Evolutionary conservation across 1,139 yeast genomes (phyloP).

Genomic region (Saccharomyces hybrid): DNA sequence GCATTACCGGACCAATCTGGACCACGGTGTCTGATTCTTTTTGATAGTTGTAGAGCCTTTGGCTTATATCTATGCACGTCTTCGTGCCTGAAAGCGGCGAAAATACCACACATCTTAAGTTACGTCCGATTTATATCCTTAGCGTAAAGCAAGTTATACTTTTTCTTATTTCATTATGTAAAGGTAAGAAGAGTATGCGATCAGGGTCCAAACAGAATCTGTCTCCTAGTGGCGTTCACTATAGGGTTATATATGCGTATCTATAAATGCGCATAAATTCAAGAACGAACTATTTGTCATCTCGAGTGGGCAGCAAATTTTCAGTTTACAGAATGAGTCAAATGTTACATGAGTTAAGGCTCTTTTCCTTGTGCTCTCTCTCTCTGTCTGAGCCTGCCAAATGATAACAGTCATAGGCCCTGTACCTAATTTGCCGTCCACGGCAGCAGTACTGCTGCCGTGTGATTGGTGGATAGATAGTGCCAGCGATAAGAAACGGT

Average conservation of each 20-base stretch:
- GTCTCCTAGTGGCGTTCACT: background rate
- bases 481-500: background rate
- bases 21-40: slow-evolving; percentile 94
- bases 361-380: background rate
- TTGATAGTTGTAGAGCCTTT: slow-evolving; percentile 81
- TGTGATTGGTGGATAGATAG: background rate
- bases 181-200: background rate
- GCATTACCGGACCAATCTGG: slow-evolving; percentile 98
- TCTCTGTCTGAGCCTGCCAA: background rate
- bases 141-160: background rate
- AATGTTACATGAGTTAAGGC: background rate
- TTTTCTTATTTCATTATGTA: background rate
- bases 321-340: background rate
- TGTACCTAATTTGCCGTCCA: background rate
- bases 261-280: background rate
- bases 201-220: background rate
- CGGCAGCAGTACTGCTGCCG: background rate
- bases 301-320: background rate
- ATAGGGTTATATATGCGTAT: background rate
- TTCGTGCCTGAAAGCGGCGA: slow-evolving; percentile 79
- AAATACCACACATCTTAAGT: slow-evolving; percentile 84
- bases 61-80: slow-evolving; percentile 75
- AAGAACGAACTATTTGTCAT: background rate
- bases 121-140: background rate
- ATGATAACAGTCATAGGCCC: background rate